These are phyloP conservation scores for Leccinum olivaceopallidum DNA, from an alignment of 768 basidiomycete species.

Conservation along the genomic window DNA sequence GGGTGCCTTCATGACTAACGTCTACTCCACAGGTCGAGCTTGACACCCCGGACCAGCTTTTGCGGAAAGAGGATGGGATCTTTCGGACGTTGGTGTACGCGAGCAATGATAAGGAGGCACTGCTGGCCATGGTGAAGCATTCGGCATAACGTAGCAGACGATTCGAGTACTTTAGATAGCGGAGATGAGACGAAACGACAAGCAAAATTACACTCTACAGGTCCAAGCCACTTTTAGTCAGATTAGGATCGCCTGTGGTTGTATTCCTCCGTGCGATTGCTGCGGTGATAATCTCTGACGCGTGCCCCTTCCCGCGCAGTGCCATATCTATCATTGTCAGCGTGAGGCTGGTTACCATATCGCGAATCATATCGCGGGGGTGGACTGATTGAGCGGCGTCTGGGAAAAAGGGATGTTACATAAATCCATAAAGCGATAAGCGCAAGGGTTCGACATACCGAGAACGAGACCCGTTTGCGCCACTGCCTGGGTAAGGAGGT, in stretches of 20 bases:
- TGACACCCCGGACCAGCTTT: slow-evolving; percentile 8
- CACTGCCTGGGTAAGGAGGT: slow-evolving; percentile 50
- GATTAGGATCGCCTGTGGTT: slow-evolving; percentile 31
- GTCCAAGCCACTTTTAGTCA: slow-evolving; percentile 8
- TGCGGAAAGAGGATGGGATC: neutral
- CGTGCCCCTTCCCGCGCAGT: slow-evolving; percentile 33
- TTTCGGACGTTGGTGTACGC: slow-evolving; percentile 8
- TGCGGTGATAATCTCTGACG: slow-evolving; percentile 43
- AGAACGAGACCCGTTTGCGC: slow-evolving; percentile 42
- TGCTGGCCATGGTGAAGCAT: slow-evolving; percentile 7
- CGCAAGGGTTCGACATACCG: slow-evolving; percentile 31
- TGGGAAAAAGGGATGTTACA: slow-evolving; percentile 23
- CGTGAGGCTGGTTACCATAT: slow-evolving; percentile 46
- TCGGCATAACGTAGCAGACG: slow-evolving; percentile 3
- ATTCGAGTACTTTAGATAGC: slow-evolving; percentile 12
- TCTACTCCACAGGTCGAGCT: slow-evolving; percentile 3
- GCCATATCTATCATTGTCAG: slow-evolving; percentile 52
- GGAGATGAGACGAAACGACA: slow-evolving; percentile 3
- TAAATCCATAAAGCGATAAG: neutral
- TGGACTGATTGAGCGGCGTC: slow-evolving; percentile 74
- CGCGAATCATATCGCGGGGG: slow-evolving; percentile 52
- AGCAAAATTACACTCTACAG: slow-evolving; percentile 9
- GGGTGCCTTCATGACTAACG: neutral
- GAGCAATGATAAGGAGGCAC: slow-evolving; percentile 6
- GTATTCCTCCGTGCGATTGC: slow-evolving; percentile 32